Base-by-base conservation (phyloP, 208 protist genomes). In the Leishmania guyanensis region DNA sequence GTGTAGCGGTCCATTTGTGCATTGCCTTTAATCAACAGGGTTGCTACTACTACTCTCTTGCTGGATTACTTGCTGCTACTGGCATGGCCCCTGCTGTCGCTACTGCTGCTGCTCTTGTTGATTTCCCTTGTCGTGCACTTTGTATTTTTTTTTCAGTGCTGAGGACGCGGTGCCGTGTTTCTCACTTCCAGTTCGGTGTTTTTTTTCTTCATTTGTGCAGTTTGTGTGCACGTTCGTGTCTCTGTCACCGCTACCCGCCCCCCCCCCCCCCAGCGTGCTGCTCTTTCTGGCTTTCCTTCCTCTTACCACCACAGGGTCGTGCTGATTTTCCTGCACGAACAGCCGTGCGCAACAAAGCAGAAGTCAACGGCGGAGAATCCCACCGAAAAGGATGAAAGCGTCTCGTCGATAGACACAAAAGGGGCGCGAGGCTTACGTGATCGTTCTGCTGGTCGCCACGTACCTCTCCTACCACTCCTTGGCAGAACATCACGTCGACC, bases 1-100 rank as follows among this genome's bases (percentile, higher is more conserved):
- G 95, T 98, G 16, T 98, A 86, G 81, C 20, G 22, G 8, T 9
- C 2, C 16, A 36, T 53, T 36, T 69, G 8, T 17, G 46, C n/a
- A 16, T 12, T 5, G 66, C 66, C 20, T 50, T 71, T 71, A 6
- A 50, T n/a, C 22, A 5, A 64, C 29, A 62, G 26, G 10, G 12
- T n/a, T 17, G 0, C 53, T 4, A 64, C 29, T 26, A 5, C 29
- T 14, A 50, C 73, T 26, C 17, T 12, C 39, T n/a, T 39, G 29
- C 20, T 64, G 33, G 20, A 29, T 46, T 16, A 29, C 20, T 51
- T 60, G 50, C 51, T 62, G 50, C 12, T 20, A 16, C 33, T 9
- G 17, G 5, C 33, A 5, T 33, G n/a, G 16, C 53, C 12, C 56
- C 53, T 60, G 53, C 74, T 33, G 12, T 29, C 50, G 48, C 20